Evolutionary conservation across 495 filamentous ascomycete species (phyloP).

Genomic region (Hyaloscypha hepaticicola): DNA sequence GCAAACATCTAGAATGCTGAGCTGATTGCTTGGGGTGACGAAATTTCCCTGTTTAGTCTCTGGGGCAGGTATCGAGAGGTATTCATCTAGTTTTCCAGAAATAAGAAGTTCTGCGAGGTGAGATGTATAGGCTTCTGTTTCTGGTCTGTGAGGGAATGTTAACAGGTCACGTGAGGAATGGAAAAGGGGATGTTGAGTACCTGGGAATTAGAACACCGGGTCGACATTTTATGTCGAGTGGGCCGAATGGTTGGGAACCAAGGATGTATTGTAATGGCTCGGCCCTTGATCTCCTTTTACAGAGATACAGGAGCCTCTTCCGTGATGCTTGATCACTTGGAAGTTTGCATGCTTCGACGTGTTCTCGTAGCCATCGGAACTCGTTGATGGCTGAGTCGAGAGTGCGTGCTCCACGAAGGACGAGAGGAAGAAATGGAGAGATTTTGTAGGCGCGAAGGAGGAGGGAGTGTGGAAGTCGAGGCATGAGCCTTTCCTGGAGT

Average conservation of each 20-base stretch:
- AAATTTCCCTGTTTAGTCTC: too few species aligned
- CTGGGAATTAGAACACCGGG: slow-evolving; percentile 83
- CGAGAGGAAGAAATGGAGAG: slow-evolving; percentile 58
- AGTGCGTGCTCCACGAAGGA: slow-evolving; percentile 70
- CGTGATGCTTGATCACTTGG: not conserved
- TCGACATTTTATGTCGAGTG: slow-evolving; percentile 72
- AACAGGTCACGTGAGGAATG: slow-evolving; percentile 15
- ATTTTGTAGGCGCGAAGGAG: slow-evolving; percentile 56
- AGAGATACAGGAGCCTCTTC: slow-evolving; percentile 47
- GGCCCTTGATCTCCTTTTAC: slow-evolving; percentile 57
- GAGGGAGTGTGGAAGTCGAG: slow-evolving; percentile 63
- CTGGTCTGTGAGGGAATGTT: slow-evolving; percentile 47
- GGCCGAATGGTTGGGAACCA: slow-evolving; percentile 84
- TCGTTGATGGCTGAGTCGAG: slow-evolving; percentile 65
- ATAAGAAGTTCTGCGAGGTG: slow-evolving; percentile 52
- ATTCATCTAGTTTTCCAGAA: not conserved
- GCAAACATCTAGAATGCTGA: slow-evolving; percentile 81
- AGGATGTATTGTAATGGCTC: slow-evolving; percentile 87
- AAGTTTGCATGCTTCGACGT: slow-evolving; percentile 40
- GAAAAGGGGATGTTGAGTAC: too few species aligned
- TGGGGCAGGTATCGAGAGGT: not conserved
- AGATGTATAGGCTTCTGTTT: slow-evolving; percentile 69
- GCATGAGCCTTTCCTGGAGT: slow-evolving; percentile 54
- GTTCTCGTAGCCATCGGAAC: slow-evolving; percentile 80
- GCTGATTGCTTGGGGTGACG: not conserved